Conservation (phyloP, 768 basidiomycete genomes). For the Flagelloscypha sp. region DNA sequence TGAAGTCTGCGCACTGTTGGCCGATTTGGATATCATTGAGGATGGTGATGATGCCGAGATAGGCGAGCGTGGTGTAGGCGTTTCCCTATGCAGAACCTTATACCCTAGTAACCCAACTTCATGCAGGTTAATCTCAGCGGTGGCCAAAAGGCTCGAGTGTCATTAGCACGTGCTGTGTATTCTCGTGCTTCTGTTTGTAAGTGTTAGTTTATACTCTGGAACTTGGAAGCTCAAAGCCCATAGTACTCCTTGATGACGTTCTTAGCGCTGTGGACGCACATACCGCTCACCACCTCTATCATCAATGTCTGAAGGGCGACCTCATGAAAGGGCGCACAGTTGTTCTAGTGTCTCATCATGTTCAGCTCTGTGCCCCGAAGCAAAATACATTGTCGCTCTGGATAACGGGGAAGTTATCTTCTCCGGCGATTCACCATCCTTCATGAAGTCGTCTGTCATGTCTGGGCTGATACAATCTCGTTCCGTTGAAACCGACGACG, state of each 20-base stretch:
- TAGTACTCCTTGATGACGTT: constrained; percentile 1
- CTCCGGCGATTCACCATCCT: constrained; percentile 56
- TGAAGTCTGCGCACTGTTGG: constrained; percentile 57
- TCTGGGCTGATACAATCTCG: constrained; percentile 56
- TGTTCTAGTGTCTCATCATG: constrained; percentile 91
- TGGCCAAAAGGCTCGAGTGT: constrained; percentile 49
- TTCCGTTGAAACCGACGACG: constrained; percentile 29
- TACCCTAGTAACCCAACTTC: too few species aligned
- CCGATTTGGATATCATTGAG: constrained; percentile 74
- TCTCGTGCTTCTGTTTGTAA: too few species aligned
- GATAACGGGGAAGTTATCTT: constrained; percentile 77
- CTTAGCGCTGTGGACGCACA: constrained; percentile 75
- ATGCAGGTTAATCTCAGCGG: constrained; percentile 38
- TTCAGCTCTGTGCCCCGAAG: constrained; percentile 76
- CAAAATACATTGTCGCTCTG: constrained; percentile 74
- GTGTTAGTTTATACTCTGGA: too few species aligned
- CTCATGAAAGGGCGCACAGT: constrained; percentile 77
- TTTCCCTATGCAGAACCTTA: constrained; percentile 3
- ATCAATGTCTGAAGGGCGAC: constrained; percentile 76
- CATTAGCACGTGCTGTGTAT: constrained; percentile 81
- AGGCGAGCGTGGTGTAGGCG: constrained; percentile 69
- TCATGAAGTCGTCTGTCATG: constrained; percentile 62
- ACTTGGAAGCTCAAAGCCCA: constrained; percentile 5
- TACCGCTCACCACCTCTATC: constrained; percentile 82
- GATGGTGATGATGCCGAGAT: constrained; percentile 86